Conservation (phyloP, 495 filamentous ascomycete genomes). For the Talaromyces ruber region DNA sequence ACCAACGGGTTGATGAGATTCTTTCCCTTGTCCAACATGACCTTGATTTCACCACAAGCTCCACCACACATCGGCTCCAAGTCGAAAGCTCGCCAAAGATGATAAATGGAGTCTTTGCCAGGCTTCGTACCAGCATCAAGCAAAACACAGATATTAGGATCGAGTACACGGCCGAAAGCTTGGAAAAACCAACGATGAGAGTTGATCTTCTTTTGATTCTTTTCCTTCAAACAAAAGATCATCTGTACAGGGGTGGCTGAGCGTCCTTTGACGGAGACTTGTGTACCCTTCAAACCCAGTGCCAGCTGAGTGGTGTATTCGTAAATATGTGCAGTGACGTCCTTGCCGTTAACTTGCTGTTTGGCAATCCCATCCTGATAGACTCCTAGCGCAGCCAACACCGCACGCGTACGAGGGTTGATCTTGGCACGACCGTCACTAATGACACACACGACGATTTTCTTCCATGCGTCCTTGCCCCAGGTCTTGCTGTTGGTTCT, state of each 20-base stretch:
- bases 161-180: conserved; percentile 84
- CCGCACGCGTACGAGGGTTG: conserved; percentile 81
- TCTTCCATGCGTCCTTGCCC: conserved; percentile 99
- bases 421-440: conserved; percentile 98
- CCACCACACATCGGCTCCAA: conserved; percentile 94
- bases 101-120: conserved; percentile 87
- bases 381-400: conserved; percentile 87
- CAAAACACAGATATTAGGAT: conserved; percentile 94
- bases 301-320: conserved; percentile 96
- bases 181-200: conserved; percentile 99
- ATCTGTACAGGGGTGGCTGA: conserved; percentile 82
- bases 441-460: conserved; percentile 97
- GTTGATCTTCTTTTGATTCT: conserved; percentile 99
- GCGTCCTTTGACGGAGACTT: conserved; percentile 70
- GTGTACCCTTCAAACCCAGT: conserved; percentile 77
- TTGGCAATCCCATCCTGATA: conserved; percentile 99
- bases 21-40: conserved; percentile 89
- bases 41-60: conserved; percentile 98
- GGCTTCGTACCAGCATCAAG: conserved; percentile 95
- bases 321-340: conserved; percentile 98
- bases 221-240: conserved; percentile 98
- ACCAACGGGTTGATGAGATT: conserved; percentile 90
- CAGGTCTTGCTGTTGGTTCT: conserved; percentile 88
- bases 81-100: conserved; percentile 98
- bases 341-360: conserved; percentile 93